Conservation (phyloP, 352 stramenopile species). For the Phytophthora uliginosa region DNA sequence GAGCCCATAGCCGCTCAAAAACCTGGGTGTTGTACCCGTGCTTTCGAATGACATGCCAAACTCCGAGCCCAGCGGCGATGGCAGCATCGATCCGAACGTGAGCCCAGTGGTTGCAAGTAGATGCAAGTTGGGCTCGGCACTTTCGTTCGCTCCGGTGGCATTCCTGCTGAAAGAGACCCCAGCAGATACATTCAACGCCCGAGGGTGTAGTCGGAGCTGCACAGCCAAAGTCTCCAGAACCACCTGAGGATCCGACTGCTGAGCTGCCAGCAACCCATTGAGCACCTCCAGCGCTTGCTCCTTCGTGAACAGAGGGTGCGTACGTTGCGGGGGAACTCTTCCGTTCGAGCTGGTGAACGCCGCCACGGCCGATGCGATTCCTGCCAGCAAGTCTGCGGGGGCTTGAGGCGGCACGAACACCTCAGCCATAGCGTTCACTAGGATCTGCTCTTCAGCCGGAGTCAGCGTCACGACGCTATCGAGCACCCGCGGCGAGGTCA, state of each 20-base stretch:
- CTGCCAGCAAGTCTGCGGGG: constrained; percentile 56
- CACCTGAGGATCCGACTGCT: constrained; percentile 35
- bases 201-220: constrained; percentile 34
- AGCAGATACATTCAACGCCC: constrained; percentile 36
- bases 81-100: constrained; percentile 40
- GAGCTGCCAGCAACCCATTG: constrained; percentile 33
- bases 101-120: constrained; percentile 34
- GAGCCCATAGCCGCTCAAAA: constrained; percentile 22
- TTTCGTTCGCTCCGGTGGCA: constrained; percentile 4
- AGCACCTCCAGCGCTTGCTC: constrained; percentile 50
- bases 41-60: constrained; percentile 23
- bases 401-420: constrained; percentile 57
- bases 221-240: constrained; percentile 38
- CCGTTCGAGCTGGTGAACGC: constrained; percentile 61
- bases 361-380: constrained; percentile 66
- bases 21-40: constrained; percentile 26
- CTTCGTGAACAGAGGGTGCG: constrained; percentile 48
- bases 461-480: constrained; percentile 75
- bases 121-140: constrained; percentile 39
- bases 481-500: constrained; percentile 33
- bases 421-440: constrained; percentile 62
- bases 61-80: constrained; percentile 27
- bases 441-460: constrained; percentile 51
- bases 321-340: constrained; percentile 49
- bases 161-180: constrained; percentile 38